A percentile compares a stretch with the other conserved stretches of the same genome.
These are phyloP conservation scores for Leccinum angustisporum DNA, from an alignment of 1,284 basidiomycete genomes.

Conservation along the genomic window DNA sequence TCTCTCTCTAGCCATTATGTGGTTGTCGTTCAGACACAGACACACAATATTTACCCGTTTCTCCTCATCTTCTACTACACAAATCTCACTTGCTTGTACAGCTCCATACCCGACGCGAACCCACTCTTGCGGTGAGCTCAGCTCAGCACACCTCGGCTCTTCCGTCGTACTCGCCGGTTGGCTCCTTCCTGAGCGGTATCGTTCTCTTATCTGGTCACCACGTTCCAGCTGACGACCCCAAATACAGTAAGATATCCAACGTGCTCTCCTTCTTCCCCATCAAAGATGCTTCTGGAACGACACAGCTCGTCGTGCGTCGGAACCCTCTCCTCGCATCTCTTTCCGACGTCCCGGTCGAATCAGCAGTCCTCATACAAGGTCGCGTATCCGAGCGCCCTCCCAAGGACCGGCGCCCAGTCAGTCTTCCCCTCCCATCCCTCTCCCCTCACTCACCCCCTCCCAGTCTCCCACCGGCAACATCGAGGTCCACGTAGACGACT, in stretches of 20 bases:
- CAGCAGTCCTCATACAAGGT: slow-evolving; percentile 73
- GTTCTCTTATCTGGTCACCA: slow-evolving; percentile 34
- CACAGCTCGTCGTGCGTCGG: slow-evolving; percentile 74
- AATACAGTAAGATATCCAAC: slow-evolving; percentile 63
- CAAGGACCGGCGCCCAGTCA: slow-evolving; percentile 56
- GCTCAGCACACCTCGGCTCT: slow-evolving; percentile 52
- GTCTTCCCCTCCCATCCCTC: slow-evolving; percentile 23
- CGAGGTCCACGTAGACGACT: slow-evolving; percentile 75
- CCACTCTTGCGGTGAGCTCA: slow-evolving; percentile 66
- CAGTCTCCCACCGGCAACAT: slow-evolving; percentile 67
- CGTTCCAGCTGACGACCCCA: slow-evolving; percentile 32
- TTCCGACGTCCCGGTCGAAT: slow-evolving; percentile 70
- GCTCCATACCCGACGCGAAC: slow-evolving; percentile 64
- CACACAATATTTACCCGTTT: neutral
- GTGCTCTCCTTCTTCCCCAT: slow-evolving; percentile 77
- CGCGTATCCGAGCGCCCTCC: slow-evolving; percentile 63
- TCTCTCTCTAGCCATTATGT: neutral
- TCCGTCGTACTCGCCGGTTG: slow-evolving; percentile 75
- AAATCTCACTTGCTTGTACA: slow-evolving; percentile 25
- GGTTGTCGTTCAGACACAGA: neutral
- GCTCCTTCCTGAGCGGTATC: slow-evolving; percentile 72
- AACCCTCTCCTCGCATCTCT: slow-evolving; percentile 44
- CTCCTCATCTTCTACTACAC: neutral
- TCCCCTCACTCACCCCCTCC: slow-evolving; percentile 16
- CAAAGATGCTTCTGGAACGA: slow-evolving; percentile 72